Evolutionary conservation across 2,329 filamentous ascomycete species (phyloP).

Genomic region (Diaporthe longicolla): DNA sequence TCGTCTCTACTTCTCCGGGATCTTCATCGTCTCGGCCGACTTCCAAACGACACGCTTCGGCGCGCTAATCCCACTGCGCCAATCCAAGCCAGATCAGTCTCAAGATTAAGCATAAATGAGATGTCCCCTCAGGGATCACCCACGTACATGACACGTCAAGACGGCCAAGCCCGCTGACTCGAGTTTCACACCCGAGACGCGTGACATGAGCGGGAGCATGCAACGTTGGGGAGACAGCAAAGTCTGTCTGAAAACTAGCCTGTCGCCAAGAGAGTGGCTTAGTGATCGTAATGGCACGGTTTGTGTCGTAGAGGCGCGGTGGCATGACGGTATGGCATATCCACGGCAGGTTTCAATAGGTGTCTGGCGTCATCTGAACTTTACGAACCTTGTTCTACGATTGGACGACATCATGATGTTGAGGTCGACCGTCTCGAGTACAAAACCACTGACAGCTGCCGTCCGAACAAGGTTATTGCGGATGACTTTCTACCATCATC

Average conservation of each 20-base stretch:
- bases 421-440: background rate
- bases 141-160: constrained; percentile 8
- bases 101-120: background rate
- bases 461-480: background rate
- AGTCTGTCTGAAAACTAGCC: background rate
- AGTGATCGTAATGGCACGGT: background rate
- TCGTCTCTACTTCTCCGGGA: background rate
- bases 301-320: background rate
- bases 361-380: constrained; percentile 4
- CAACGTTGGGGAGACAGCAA: background rate
- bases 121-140: background rate
- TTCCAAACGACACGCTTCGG: background rate
- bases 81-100: background rate
- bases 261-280: background rate
- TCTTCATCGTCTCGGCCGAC: background rate
- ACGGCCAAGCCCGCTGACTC: constrained; percentile 1
- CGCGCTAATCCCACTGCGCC: background rate
- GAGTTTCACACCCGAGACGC: background rate
- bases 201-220: background rate
- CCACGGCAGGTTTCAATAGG: background rate
- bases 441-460: background rate
- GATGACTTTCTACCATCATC: background rate
- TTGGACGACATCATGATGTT: background rate
- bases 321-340: background rate
- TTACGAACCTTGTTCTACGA: background rate